A percentile compares a stretch with the other conserved stretches of the same genome.
Evolutionary conservation across 306 rosid genomes (phyloP).

Genomic region (Cercis canadensis): DNA sequence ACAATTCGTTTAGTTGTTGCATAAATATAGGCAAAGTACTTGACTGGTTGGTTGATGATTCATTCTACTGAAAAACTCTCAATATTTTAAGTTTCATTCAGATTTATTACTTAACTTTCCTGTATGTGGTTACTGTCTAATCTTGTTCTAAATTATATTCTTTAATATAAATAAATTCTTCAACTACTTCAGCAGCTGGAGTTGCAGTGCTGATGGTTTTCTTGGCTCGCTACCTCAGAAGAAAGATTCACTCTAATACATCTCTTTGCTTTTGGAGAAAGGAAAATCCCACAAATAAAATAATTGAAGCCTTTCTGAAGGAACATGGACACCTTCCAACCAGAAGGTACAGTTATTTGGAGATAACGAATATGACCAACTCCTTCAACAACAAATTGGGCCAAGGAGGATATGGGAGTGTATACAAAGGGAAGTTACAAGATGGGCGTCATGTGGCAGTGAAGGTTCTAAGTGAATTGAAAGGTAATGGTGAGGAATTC

Average conservation of each 20-base stretch:
- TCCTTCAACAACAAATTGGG: slow-evolving; percentile 41
- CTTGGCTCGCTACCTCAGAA: slow-evolving; percentile 2
- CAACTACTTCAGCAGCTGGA: not conserved
- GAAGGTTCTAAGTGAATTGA: slow-evolving; percentile 35
- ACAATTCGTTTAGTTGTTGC: too few species aligned
- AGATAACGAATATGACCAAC: slow-evolving; percentile 39
- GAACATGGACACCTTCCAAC: not conserved
- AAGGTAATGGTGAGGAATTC: slow-evolving; percentile 44
- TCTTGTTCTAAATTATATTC: too few species aligned
- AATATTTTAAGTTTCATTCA: too few species aligned
- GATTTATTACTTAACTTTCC: too few species aligned
- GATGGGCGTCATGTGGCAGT: slow-evolving; percentile 36
- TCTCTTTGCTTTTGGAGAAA: not conserved
- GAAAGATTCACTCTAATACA: not conserved
- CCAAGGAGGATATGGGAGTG: slow-evolving; percentile 45
- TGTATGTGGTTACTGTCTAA: too few species aligned
- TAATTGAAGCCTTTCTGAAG: slow-evolving; percentile 13
- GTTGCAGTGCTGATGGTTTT: not conserved
- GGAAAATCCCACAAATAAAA: not conserved
- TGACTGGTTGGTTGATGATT: too few species aligned
- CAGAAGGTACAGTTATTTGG: slow-evolving; percentile 32
- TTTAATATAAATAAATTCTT: not conserved
- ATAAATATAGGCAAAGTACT: too few species aligned
- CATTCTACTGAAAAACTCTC: too few species aligned
- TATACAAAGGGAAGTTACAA: slow-evolving; percentile 35